Evolutionary conservation across 495 filamentous ascomycete species (phyloP), one percentile per base, ranked within the genome.

Genomic region (Talaromyces thailandensis): DNA sequence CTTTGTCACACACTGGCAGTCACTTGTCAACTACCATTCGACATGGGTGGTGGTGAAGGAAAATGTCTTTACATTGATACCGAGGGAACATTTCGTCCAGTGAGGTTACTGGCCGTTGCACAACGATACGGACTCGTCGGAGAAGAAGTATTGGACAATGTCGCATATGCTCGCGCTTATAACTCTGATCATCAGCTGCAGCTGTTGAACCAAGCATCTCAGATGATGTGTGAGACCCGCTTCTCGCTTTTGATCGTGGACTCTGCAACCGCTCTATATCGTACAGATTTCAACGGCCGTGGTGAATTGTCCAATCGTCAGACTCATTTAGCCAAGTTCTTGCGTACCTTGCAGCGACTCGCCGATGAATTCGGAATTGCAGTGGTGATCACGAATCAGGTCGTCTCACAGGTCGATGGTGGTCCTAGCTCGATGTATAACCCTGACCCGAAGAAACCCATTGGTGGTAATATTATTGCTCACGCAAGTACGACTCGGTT

Each of bases 1-100:
- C 93, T 98, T 56, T 98, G 95, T 68, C 95, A 98, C 70, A 98
- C 94, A 0, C 84, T 98, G n/a, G 94, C 95, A 1, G 94, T 98
- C 11, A 98, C 95, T 26, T 98, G 94, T 64, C 94, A 98, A 69
- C 70, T 98, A 37, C 94, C 94, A 3, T 98, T 98, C 69, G 94
- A 98, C 69, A 97, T 98, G 95, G 94, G 94, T 59, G 94, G 94
- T 45, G 94, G 95, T 7, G 94, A 98, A 75, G 94, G 94, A 14
- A 98, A 98, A 71, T 98, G 95, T 70, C 80, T 98, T n/a, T 98
- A 98, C 71, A 98, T 98, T 67, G 94, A 98, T 67, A 98, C 94
- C 0, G 94, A 98, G 73, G 94, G 95, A 59, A 98, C 94, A 6
- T 98, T 98, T 69, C 85, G 93, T 58, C 94, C 94, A 0, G 92